These are phyloP conservation scores for Trichosporon asahii DNA, from an alignment of 1,284 basidiomycete genomes.

Conservation along the genomic window DNA sequence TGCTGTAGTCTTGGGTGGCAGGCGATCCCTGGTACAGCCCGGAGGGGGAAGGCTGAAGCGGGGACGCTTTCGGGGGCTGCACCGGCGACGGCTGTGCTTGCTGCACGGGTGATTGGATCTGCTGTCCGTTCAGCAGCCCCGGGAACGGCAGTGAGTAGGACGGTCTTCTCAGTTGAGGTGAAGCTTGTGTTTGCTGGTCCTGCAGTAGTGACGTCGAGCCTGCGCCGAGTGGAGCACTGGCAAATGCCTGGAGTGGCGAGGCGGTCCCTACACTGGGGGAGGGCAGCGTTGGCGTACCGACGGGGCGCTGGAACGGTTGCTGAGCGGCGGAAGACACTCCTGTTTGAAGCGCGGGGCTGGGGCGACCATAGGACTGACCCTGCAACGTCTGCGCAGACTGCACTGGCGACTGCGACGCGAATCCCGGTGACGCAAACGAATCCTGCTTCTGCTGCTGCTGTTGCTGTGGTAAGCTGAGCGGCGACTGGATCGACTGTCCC, in stretches of 20 bases:
- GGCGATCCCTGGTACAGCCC: not conserved
- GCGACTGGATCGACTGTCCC: not conserved
- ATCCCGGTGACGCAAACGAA: not conserved
- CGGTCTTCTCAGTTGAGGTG: not conserved
- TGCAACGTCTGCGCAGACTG: not conserved
- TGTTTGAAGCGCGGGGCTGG: slow-evolving; percentile 1
- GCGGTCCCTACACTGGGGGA: not conserved
- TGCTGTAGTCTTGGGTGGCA: not conserved
- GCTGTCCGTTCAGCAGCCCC: not conserved
- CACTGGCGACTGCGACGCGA: not conserved
- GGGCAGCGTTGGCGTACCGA: not conserved
- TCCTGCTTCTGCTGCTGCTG: slow-evolving; percentile 2
- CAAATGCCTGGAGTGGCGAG: slow-evolving; percentile 4
- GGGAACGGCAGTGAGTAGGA: slow-evolving; percentile 5
- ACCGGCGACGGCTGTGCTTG: not conserved
- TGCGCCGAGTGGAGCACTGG: not conserved
- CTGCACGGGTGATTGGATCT: slow-evolving; percentile 3
- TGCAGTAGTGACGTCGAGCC: not conserved
- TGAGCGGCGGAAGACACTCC: not conserved
- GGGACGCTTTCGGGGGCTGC: not conserved
- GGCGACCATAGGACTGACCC: slow-evolving; percentile 1
- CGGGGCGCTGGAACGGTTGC: not conserved
- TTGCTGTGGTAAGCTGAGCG: slow-evolving; percentile 9
- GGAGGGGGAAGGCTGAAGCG: not conserved
- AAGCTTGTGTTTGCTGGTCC: not conserved